Evolutionary conservation across 2,329 filamentous ascomycete genomes (phyloP).

Genomic region (Eutypa lata): DNA sequence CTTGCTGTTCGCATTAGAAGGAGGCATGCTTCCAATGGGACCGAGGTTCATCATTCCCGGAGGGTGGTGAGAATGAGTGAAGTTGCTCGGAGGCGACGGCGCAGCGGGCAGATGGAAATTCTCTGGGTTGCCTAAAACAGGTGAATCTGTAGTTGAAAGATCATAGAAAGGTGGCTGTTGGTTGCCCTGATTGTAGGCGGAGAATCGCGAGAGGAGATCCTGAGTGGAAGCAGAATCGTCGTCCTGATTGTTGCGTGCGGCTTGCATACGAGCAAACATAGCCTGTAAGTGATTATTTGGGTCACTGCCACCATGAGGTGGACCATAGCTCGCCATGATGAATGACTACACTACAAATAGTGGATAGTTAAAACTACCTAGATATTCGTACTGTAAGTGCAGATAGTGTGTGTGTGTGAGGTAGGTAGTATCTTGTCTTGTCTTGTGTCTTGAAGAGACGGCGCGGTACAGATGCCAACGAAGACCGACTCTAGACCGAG

Average conservation of each 20-base stretch:
- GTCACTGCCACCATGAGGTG: conserved; percentile 28
- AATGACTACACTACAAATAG: conserved; percentile 7
- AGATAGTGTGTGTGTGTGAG: neutral
- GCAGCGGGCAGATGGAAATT: conserved; percentile 39
- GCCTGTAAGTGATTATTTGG: conserved; percentile 34
- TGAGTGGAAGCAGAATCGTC: conserved; percentile 24
- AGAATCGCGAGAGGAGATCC: conserved; percentile 30
- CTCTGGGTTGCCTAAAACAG: conserved; percentile 22
- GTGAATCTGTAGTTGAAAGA: conserved; percentile 24
- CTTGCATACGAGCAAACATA: conserved; percentile 37
- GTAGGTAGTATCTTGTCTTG: too few relatives aligned
- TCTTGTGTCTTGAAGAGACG: too few relatives aligned
- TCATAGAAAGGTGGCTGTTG: conserved; percentile 27
- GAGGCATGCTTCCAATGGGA: conserved; percentile 45
- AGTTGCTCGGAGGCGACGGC: conserved; percentile 41
- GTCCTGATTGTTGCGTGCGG: conserved; percentile 21
- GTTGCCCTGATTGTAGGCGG: conserved; percentile 25
- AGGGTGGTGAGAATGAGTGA: conserved; percentile 37
- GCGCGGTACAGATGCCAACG: too few relatives aligned
- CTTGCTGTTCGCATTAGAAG: conserved; percentile 20
- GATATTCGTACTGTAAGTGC: neutral
- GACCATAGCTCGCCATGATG: conserved; percentile 34
- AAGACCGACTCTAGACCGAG: neutral
- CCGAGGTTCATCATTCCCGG: conserved; percentile 43
- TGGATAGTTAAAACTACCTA: conserved; percentile 2